A percentile compares a stretch with the other conserved stretches of the same genome.
These are phyloP conservation scores for Russula compacta DNA, from an alignment of 768 basidiomycete species.

Conservation along the genomic window DNA sequence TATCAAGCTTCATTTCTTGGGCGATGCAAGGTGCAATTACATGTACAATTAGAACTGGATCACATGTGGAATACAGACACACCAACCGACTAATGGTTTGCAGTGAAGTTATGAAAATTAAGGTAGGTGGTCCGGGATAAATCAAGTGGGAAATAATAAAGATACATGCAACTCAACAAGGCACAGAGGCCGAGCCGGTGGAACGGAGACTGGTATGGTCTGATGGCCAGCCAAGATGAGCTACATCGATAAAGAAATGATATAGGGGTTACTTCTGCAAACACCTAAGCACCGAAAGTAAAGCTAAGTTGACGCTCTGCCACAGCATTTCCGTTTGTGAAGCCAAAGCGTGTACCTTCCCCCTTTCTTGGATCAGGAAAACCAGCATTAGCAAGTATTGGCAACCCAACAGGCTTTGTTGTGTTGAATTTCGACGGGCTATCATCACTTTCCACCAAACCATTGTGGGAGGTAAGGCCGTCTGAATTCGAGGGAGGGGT, in stretches of 20 bases:
- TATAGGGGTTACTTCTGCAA: not conserved
- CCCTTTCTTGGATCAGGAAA: not conserved
- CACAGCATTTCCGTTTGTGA: not conserved
- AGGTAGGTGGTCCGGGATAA: not conserved
- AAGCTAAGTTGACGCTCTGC: not conserved
- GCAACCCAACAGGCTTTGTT: not conserved
- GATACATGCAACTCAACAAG: not conserved
- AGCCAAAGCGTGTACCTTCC: not conserved
- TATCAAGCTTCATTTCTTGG: not conserved
- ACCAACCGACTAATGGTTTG: not conserved
- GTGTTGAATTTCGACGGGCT: not conserved
- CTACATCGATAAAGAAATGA: not conserved
- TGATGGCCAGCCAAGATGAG: not conserved
- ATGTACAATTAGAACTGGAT: not conserved
- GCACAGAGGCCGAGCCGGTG: not conserved
- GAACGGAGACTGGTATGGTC: not conserved
- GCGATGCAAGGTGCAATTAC: not conserved
- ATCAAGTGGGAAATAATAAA: not conserved
- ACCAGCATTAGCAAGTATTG: not conserved
- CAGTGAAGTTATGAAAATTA: not conserved
- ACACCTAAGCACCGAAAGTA: not conserved
- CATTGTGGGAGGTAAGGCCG: not conserved
- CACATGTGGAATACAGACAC: too few relatives aligned
- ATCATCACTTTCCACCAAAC: not conserved
- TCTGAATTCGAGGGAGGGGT: not conserved